A percentile compares a stretch with the other conserved stretches of the same genome.
These are phyloP conservation scores for Dinochytrium kinnereticum DNA, from an alignment of 371 early-diverging fungal genomes.

Conservation along the genomic window DNA sequence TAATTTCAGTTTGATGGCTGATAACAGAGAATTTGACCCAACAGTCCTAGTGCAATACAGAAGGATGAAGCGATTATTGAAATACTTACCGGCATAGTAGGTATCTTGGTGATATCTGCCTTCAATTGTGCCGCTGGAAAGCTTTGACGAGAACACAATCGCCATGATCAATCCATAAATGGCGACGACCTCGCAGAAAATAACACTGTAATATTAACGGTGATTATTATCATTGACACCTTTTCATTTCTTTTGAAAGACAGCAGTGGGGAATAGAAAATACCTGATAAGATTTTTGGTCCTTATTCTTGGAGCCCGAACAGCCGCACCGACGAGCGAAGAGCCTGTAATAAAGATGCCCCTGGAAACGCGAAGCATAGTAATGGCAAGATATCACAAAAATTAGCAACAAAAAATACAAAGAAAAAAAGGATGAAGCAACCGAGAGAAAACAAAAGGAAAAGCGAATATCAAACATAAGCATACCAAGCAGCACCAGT, in stretches of 20 bases:
- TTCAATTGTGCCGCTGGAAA: constrained; percentile 57
- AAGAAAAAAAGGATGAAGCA: neutral
- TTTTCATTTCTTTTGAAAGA: neutral
- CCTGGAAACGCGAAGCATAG: constrained; percentile 52
- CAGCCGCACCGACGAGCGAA: constrained; percentile 89
- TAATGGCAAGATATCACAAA: neutral
- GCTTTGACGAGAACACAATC: constrained; percentile 91
- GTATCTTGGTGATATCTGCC: constrained; percentile 22
- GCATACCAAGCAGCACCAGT: constrained; percentile 95
- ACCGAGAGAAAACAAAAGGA: constrained; percentile 1
- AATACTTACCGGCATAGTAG: constrained; percentile 34
- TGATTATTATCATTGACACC: neutral
- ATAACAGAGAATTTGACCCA: neutral
- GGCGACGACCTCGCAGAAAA: constrained; percentile 98
- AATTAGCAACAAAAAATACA: neutral
- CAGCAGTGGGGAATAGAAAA: neutral
- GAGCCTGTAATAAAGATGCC: constrained; percentile 95
- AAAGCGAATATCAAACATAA: neutral
- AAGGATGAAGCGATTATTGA: too few species aligned
- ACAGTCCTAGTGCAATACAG: too few species aligned
- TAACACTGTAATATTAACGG: too few species aligned
- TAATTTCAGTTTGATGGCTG: neutral
- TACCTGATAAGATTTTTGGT: constrained; percentile 94
- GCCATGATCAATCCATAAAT: constrained; percentile 98
- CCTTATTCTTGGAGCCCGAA: constrained; percentile 90